Percentiles rank a stretch among this genome's conserved stretches.
Evolutionary conservation across 1,284 basidiomycete genomes (phyloP).

Genomic region (Megacollybia platyphylla): DNA sequence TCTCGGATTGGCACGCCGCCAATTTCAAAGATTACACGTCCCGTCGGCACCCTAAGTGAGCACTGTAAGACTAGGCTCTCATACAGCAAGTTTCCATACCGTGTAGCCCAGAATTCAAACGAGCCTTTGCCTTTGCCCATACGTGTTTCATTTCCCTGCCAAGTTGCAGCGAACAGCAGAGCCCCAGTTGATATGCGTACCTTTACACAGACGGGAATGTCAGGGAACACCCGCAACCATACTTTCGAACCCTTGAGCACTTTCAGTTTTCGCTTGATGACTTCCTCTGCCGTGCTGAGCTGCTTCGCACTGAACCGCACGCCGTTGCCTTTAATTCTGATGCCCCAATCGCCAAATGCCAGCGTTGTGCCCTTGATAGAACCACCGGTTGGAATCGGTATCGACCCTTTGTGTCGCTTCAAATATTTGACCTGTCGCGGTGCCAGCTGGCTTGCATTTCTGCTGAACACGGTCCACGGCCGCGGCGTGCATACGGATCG

Average conservation of each 20-base stretch:
- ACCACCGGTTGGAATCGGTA: slow-evolving; percentile 78
- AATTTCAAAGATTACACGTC: slow-evolving; percentile 90
- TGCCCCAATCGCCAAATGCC: slow-evolving; percentile 84
- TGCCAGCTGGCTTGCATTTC: slow-evolving; percentile 51
- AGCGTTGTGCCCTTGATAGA: slow-evolving; percentile 91
- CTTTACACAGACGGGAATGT: slow-evolving; percentile 96
- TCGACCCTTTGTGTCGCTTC: slow-evolving; percentile 81
- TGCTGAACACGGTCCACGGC: slow-evolving; percentile 21
- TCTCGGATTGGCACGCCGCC: slow-evolving; percentile 85
- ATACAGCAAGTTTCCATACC: slow-evolving; percentile 33
- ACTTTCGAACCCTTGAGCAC: slow-evolving; percentile 84
- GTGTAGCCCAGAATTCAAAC: slow-evolving; percentile 95
- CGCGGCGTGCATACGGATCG: background rate
- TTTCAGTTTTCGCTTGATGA: slow-evolving; percentile 87
- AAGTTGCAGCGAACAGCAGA: background rate
- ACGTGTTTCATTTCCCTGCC: slow-evolving; percentile 92
- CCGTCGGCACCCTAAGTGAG: slow-evolving; percentile 65
- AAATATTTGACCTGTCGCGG: slow-evolving; percentile 68
- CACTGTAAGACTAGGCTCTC: slow-evolving; percentile 1
- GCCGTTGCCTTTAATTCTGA: slow-evolving; percentile 78
- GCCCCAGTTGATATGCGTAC: slow-evolving; percentile 22
- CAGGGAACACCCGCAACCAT: slow-evolving; percentile 87
- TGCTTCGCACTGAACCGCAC: slow-evolving; percentile 86
- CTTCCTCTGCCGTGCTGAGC: slow-evolving; percentile 77
- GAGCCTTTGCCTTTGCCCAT: slow-evolving; percentile 99